These are phyloP conservation scores for Picochlorum sp. DNA, from an alignment of 139 green algal genomes.

Conservation along the genomic window DNA sequence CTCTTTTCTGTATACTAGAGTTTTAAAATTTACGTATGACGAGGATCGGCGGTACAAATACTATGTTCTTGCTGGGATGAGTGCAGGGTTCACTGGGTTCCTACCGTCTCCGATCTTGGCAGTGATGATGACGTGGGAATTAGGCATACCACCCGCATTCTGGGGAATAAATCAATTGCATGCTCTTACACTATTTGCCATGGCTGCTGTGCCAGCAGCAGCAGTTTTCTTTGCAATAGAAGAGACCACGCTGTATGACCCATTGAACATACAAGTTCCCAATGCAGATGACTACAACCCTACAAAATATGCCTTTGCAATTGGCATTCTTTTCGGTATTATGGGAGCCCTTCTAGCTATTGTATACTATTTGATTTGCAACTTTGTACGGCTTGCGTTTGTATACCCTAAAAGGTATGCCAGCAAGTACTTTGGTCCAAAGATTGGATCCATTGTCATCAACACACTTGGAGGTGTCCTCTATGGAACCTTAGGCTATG, in stretches of 20 bases:
- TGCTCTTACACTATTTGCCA: not conserved
- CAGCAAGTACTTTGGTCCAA: not conserved
- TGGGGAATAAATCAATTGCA: not conserved
- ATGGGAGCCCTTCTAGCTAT: not conserved
- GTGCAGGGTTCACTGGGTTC: not conserved
- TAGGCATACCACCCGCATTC: not conserved
- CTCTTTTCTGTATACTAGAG: not conserved
- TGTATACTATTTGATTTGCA: not conserved
- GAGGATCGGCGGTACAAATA: not conserved
- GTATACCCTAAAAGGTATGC: not conserved
- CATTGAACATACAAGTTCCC: not conserved
- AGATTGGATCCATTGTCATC: not conserved
- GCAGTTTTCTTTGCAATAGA: conserved; percentile 2
- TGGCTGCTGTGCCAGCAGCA: not conserved
- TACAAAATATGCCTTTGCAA: not conserved
- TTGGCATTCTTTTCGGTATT: conserved; percentile 2
- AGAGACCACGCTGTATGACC: not conserved
- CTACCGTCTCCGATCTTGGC: not conserved
- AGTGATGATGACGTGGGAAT: not conserved
- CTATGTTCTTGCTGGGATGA: conserved; percentile 1
- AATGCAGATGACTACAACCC: not conserved
- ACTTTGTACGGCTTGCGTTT: not conserved
- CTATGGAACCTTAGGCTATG: not conserved
- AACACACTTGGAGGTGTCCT: not conserved
- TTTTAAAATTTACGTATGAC: not conserved